These are phyloP conservation scores for Lasiosphaeria miniovina DNA, from an alignment of 495 filamentous ascomycete genomes.

Conservation along the genomic window DNA sequence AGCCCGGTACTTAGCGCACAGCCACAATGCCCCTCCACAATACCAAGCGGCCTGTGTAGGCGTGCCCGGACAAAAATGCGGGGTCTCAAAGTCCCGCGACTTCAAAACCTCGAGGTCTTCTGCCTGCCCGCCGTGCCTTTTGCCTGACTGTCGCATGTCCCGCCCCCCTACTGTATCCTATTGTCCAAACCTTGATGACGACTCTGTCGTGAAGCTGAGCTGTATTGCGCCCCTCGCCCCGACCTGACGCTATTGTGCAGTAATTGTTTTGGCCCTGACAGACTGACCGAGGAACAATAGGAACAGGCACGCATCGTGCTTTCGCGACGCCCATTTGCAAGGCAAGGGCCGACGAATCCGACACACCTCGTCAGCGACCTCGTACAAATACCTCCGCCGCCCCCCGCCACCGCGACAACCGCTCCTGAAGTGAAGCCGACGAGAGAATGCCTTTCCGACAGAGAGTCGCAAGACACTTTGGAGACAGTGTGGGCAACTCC, in stretches of 20 bases:
- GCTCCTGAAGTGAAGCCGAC: not conserved
- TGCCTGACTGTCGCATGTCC: not conserved
- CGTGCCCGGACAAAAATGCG: not conserved
- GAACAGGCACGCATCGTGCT: too few species aligned
- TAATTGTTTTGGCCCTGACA: not conserved
- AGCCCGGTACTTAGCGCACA: not conserved
- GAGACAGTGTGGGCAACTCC: slow-evolving; percentile 30
- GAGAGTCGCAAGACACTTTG: slow-evolving; percentile 34
- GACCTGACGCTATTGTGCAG: not conserved
- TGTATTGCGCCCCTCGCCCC: not conserved
- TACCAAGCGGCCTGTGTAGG: not conserved
- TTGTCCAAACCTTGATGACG: not conserved
- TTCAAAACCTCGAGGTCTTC: not conserved
- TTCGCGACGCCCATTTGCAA: too few species aligned
- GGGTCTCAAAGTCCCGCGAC: not conserved
- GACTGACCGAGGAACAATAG: too few species aligned
- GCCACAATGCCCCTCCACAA: slow-evolving; percentile 1
- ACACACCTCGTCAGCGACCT: not conserved
- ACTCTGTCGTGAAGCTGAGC: not conserved
- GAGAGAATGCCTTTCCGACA: slow-evolving; percentile 34
- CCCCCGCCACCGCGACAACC: not conserved
- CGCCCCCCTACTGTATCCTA: not conserved
- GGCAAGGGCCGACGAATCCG: not conserved
- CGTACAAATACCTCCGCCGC: not conserved
- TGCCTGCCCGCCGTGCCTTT: not conserved